phyloP scores from a whole-genome alignment of 257 asterid species.

The Vinca minor region DNA sequence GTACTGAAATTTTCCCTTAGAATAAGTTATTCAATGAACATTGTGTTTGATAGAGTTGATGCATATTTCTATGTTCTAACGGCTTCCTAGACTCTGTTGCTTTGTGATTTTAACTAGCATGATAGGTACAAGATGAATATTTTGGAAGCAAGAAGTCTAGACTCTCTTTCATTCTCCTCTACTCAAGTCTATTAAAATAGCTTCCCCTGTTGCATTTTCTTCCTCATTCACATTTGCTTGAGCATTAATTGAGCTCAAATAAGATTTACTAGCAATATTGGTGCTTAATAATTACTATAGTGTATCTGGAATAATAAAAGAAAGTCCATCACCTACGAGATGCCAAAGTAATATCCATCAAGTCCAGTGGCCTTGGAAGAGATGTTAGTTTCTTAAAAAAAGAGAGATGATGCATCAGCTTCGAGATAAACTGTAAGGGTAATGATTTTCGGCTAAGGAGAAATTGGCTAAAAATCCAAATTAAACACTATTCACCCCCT shows the following conservation, averaged over 20 bases:
- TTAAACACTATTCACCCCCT: too few species aligned
- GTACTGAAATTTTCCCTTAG: neutral
- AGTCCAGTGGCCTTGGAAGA: neutral
- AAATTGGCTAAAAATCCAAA: too few species aligned
- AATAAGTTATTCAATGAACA: neutral
- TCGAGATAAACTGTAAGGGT: neutral
- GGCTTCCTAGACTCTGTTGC: neutral
- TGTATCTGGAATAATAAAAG: neutral
- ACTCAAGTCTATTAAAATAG: neutral
- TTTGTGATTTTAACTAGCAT: neutral
- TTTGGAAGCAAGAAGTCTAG: neutral
- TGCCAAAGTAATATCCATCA: neutral
- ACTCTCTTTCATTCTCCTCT: neutral
- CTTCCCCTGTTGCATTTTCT: neutral
- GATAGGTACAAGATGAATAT: neutral
- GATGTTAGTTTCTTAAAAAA: neutral
- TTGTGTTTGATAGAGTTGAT: neutral
- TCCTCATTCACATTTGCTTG: neutral
- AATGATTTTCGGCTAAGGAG: too few species aligned
- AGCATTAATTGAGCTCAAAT: neutral
- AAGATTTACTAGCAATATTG: neutral
- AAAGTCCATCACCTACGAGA: neutral
- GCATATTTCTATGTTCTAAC: neutral
- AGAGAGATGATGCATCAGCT: neutral
- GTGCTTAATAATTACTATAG: neutral